Conservation (phyloP, 176 grass and related monocot species). For the Triticum turgidum region DNA sequence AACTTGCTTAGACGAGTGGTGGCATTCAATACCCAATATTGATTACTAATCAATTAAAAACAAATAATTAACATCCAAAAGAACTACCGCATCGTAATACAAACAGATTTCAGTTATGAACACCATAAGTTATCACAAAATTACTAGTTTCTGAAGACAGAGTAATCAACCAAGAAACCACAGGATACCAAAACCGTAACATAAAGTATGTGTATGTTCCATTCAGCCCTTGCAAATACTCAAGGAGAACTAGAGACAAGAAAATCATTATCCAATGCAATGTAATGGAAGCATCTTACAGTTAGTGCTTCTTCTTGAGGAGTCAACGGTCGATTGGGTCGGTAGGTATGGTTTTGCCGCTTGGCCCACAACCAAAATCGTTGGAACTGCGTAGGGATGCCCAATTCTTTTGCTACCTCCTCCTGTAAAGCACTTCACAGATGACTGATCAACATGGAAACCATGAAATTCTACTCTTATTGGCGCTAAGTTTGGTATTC, state of each 20-base stretch:
- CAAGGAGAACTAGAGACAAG: not conserved
- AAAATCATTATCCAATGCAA: conserved; percentile 5
- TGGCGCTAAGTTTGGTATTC: not conserved
- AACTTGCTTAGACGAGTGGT: not conserved
- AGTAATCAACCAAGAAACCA: conserved; percentile 1
- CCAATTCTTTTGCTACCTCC: conserved; percentile 92
- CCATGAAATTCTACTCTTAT: conserved; percentile 3
- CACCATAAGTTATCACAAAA: not conserved
- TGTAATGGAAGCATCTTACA: conserved; percentile 61
- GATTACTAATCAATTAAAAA: not conserved
- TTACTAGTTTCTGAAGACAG: not conserved
- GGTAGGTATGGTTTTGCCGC: conserved; percentile 96
- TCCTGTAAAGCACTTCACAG: conserved; percentile 85
- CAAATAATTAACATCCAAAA: conserved; percentile 4
- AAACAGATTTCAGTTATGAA: not conserved
- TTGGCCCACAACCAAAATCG: conserved; percentile 99
- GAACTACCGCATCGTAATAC: not conserved
- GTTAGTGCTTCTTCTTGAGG: conserved; percentile 77
- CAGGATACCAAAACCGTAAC: not conserved
- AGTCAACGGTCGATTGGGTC: conserved; percentile 86
- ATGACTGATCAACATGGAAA: conserved; percentile 45
- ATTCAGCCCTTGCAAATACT: not conserved
- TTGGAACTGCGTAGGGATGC: conserved; percentile 81
- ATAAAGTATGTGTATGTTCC: not conserved
- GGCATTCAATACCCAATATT: not conserved